Evolutionary conservation across 441 rosid species (phyloP).

Genomic region (Gossypium aridum): DNA sequence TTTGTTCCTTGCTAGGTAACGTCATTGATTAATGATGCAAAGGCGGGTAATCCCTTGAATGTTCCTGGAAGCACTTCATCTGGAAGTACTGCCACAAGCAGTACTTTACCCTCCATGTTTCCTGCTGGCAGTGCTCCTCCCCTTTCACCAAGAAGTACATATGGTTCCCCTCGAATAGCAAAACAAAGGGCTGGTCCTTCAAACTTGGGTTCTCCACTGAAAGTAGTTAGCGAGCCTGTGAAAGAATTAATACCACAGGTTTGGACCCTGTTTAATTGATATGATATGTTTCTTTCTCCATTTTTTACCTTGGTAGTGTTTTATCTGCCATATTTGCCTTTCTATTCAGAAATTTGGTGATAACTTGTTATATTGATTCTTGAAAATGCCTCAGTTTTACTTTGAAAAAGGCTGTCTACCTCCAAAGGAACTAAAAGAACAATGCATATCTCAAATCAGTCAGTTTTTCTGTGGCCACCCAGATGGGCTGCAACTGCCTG

Average conservation of each 20-base stretch:
- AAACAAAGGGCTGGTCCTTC: constrained; percentile 78
- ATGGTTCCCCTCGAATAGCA: constrained; percentile 81
- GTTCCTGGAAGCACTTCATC: constrained; percentile 48
- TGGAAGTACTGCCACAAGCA: constrained; percentile 40
- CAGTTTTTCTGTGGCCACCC: constrained; percentile 66
- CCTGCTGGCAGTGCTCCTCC: constrained; percentile 96
- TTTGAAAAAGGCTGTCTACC: constrained; percentile 91
- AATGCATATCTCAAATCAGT: constrained; percentile 54
- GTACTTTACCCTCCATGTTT: constrained; percentile 85
- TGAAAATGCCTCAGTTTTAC: constrained; percentile 60
- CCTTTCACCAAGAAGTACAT: constrained; percentile 85
- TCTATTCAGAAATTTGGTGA: constrained; percentile 1
- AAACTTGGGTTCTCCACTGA: constrained; percentile 76
- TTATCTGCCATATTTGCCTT: neutral
- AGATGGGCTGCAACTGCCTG: constrained; percentile 80
- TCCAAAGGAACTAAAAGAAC: constrained; percentile 83
- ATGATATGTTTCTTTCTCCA: constrained; percentile 5
- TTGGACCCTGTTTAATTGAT: neutral
- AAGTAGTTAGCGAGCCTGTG: constrained; percentile 72
- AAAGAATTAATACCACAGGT: constrained; percentile 96
- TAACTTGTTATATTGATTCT: constrained; percentile 7
- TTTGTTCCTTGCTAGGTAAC: constrained; percentile 41
- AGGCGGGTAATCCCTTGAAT: constrained; percentile 66
- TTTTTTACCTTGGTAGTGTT: constrained; percentile 1
- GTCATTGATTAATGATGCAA: constrained; percentile 73